Evolutionary conservation across 495 filamentous ascomycete genomes (phyloP).

Genomic region (Aspergillus nanangensis): DNA sequence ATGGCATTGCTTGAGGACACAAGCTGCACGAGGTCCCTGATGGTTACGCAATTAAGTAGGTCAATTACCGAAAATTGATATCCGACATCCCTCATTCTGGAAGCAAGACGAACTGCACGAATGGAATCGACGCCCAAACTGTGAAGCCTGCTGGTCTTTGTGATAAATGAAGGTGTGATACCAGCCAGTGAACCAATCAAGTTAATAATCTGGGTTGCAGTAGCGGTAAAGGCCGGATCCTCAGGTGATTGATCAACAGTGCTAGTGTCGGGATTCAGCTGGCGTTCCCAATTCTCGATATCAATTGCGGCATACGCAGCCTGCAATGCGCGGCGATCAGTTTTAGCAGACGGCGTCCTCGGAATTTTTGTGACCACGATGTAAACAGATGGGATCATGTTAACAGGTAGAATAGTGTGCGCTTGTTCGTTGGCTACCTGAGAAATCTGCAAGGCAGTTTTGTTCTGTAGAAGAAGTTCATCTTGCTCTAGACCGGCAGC

Average conservation of each 20-base stretch:
- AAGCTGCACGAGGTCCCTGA: constrained; percentile 20
- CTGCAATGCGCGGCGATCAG: constrained; percentile 26
- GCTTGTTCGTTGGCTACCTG: constrained; percentile 20
- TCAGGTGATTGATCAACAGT: neutral
- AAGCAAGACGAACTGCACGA: constrained; percentile 25
- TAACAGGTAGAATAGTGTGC: constrained; percentile 17
- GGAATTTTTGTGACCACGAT: constrained; percentile 26
- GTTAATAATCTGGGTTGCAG: constrained; percentile 14
- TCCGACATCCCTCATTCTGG: constrained; percentile 22
- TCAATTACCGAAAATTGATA: constrained; percentile 22
- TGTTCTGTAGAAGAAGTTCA: constrained; percentile 8
- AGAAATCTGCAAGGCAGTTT: constrained; percentile 16
- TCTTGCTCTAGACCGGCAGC: constrained; percentile 2
- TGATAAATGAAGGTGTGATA: constrained; percentile 17
- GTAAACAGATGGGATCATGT: constrained; percentile 33
- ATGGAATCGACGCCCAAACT: constrained; percentile 35
- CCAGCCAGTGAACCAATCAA: constrained; percentile 21
- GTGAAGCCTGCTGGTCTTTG: constrained; percentile 18
- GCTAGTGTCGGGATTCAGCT: constrained; percentile 13
- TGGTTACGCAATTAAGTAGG: constrained; percentile 22
- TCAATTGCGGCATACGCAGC: constrained; percentile 22
- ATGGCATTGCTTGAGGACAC: constrained; percentile 4
- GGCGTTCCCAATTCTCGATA: constrained; percentile 25
- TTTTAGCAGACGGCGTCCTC: constrained; percentile 29
- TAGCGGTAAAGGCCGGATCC: neutral